phyloP scores from a whole-genome alignment of 306 rosid genomes.

The Medicago arabica region DNA sequence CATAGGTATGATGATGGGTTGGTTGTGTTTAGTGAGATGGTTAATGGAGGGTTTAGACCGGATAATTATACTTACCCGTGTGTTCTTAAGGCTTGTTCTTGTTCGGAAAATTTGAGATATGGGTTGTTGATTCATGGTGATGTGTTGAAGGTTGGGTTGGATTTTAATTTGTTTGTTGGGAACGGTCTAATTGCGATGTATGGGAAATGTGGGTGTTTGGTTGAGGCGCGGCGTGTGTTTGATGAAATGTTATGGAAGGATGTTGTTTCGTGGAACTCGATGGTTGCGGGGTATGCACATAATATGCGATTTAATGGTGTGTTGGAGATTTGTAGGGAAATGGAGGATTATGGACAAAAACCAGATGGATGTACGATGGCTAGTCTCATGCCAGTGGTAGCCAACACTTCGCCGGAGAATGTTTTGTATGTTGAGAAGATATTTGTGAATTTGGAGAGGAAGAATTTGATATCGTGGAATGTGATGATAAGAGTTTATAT shows the following conservation, averaged over 20 bases:
- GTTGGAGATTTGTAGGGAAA: slow-evolving; percentile 67
- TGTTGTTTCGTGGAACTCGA: slow-evolving; percentile 75
- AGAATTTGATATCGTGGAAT: slow-evolving; percentile 76
- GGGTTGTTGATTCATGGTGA: slow-evolving; percentile 77
- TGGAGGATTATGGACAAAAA: slow-evolving; percentile 51
- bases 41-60: slow-evolving; percentile 52
- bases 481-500: slow-evolving; percentile 72
- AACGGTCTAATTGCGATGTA: slow-evolving; percentile 74
- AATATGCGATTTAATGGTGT: slow-evolving; percentile 64
- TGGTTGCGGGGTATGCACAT: slow-evolving; percentile 75
- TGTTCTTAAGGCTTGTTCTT: slow-evolving; percentile 70
- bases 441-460: slow-evolving; percentile 57
- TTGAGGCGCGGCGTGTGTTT: slow-evolving; percentile 63
- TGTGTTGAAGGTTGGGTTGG: slow-evolving; percentile 55
- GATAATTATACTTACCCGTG: slow-evolving; percentile 77
- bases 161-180: slow-evolving; percentile 63
- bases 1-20: slow-evolving; percentile 52
- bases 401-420: slow-evolving; percentile 57
- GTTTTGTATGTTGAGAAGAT: slow-evolving; percentile 56
- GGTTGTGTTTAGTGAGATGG: slow-evolving; percentile 58
- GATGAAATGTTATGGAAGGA: slow-evolving; percentile 61
- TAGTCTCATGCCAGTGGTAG: slow-evolving; percentile 72
- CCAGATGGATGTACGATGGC: slow-evolving; percentile 86
- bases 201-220: slow-evolving; percentile 66
- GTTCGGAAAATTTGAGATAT: slow-evolving; percentile 53